phyloP scores from a whole-genome alignment of 306 rosid genomes.

The Rosa chinensis region DNA sequence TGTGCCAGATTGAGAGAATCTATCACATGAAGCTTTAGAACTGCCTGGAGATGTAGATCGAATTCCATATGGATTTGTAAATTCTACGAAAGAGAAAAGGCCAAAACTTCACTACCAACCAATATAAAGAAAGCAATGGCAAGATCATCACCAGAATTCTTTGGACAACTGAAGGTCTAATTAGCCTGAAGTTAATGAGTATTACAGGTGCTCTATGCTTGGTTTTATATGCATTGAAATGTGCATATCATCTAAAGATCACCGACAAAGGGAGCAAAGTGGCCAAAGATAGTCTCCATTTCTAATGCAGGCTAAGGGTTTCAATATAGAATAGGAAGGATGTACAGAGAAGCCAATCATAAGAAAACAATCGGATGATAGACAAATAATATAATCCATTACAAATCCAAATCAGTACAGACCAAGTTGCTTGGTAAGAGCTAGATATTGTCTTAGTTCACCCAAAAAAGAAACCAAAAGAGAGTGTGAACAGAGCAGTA shows the following conservation, averaged over 20 bases:
- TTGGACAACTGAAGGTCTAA: not conserved
- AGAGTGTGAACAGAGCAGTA: too few species aligned
- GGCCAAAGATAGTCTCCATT: too few species aligned
- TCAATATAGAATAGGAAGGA: too few species aligned
- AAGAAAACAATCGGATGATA: too few species aligned
- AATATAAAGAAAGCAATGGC: not conserved
- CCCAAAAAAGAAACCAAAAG: too few species aligned
- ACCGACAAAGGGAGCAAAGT: not conserved
- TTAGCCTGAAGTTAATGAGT: not conserved
- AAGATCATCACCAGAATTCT: not conserved
- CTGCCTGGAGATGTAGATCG: conserved; percentile 58
- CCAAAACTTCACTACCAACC: conserved; percentile 23
- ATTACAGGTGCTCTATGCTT: not conserved
- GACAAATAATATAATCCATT: too few species aligned
- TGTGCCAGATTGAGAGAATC: conserved; percentile 80
- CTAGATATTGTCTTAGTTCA: too few species aligned
- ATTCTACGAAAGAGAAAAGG: conserved; percentile 49
- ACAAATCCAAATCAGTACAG: too few species aligned
- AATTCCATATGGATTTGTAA: conserved; percentile 80
- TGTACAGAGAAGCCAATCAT: too few species aligned
- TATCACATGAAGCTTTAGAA: conserved; percentile 71
- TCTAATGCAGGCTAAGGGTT: too few species aligned
- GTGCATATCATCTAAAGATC: not conserved
- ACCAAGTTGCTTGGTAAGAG: too few species aligned
- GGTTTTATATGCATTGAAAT: not conserved